These are phyloP conservation scores for Pseudovirgaria hyperparasitica DNA, from an alignment of 2,329 filamentous ascomycete genomes.

Conservation along the genomic window DNA sequence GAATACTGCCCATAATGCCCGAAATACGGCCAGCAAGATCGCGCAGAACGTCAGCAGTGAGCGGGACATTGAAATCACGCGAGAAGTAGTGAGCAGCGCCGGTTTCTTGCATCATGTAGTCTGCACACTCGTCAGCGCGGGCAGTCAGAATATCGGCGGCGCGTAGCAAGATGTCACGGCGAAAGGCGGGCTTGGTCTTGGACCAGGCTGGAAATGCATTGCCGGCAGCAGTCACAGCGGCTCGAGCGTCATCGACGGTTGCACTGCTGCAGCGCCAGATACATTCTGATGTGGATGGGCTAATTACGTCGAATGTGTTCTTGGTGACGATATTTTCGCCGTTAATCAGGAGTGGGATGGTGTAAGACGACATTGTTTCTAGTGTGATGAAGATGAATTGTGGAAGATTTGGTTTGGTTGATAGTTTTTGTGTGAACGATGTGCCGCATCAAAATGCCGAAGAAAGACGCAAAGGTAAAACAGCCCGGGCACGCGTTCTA, in stretches of 20 bases:
- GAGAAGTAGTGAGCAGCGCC: slow-evolving; percentile 31
- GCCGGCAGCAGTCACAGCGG: slow-evolving; percentile 49
- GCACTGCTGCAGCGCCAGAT: slow-evolving; percentile 44
- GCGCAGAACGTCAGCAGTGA: slow-evolving; percentile 32
- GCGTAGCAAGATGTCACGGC: slow-evolving; percentile 58
- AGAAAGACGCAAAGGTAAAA: too few relatives aligned
- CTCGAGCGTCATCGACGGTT: slow-evolving; percentile 40
- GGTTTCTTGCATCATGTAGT: slow-evolving; percentile 48
- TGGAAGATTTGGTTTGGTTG: too few relatives aligned
- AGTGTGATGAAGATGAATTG: too few relatives aligned
- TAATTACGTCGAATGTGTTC: slow-evolving; percentile 43
- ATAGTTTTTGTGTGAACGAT: too few relatives aligned
- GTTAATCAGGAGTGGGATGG: slow-evolving; percentile 35
- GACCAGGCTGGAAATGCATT: slow-evolving; percentile 59
- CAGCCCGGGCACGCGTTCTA: too few relatives aligned
- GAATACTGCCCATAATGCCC: slow-evolving; percentile 36
- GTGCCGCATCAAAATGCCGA: too few relatives aligned
- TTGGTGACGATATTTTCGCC: slow-evolving; percentile 34
- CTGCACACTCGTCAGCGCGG: slow-evolving; percentile 46
- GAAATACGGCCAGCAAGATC: slow-evolving; percentile 40
- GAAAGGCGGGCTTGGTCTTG: slow-evolving; percentile 44
- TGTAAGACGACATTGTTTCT: too few relatives aligned
- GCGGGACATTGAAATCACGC: slow-evolving; percentile 26
- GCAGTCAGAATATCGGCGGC: slow-evolving; percentile 51
- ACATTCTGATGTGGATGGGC: slow-evolving; percentile 40